These are phyloP conservation scores for Fistulina hepatica DNA, from an alignment of 1,284 basidiomycete genomes.

Conservation along the genomic window DNA sequence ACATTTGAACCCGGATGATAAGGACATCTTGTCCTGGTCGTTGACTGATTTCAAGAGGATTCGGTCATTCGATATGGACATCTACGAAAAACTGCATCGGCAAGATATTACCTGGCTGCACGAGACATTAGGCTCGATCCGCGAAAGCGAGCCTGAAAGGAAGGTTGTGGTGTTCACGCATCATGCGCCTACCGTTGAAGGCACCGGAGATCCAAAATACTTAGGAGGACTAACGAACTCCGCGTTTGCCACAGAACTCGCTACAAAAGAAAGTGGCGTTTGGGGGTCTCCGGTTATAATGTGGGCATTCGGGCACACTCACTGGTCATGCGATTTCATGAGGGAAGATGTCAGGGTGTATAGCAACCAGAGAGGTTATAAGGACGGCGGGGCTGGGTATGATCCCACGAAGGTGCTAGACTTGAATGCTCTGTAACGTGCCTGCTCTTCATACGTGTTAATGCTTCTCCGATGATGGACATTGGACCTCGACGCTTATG, in stretches of 20 bases:
- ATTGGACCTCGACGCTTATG: slow-evolving; percentile 18
- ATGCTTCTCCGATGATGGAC: too few species aligned
- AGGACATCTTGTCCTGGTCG: slow-evolving; percentile 21
- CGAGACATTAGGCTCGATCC: slow-evolving; percentile 18
- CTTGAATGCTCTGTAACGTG: too few species aligned
- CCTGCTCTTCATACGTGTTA: too few species aligned
- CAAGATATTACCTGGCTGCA: slow-evolving; percentile 26
- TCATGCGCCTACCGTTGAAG: slow-evolving; percentile 27
- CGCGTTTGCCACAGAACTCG: slow-evolving; percentile 28
- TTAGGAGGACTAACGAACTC: slow-evolving; percentile 18
- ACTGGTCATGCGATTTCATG: slow-evolving; percentile 30
- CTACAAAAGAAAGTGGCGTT: slow-evolving; percentile 15
- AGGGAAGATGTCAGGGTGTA: too few species aligned
- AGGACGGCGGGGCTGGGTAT: too few species aligned
- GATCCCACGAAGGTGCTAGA: too few species aligned
- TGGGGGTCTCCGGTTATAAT: slow-evolving; percentile 21
- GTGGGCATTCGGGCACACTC: slow-evolving; percentile 33
- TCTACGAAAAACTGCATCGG: slow-evolving; percentile 21
- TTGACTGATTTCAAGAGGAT: slow-evolving; percentile 24
- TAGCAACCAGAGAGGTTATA: too few species aligned
- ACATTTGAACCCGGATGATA: slow-evolving; percentile 18
- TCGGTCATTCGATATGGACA: slow-evolving; percentile 19
- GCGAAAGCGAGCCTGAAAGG: slow-evolving; percentile 22
- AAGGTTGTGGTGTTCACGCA: slow-evolving; percentile 28
- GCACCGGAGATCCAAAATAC: slow-evolving; percentile 24